Evolutionary conservation across 495 filamentous ascomycete species (phyloP), one percentile per base, ranked within the genome.

Genomic region (Aspergillus indologenus): DNA sequence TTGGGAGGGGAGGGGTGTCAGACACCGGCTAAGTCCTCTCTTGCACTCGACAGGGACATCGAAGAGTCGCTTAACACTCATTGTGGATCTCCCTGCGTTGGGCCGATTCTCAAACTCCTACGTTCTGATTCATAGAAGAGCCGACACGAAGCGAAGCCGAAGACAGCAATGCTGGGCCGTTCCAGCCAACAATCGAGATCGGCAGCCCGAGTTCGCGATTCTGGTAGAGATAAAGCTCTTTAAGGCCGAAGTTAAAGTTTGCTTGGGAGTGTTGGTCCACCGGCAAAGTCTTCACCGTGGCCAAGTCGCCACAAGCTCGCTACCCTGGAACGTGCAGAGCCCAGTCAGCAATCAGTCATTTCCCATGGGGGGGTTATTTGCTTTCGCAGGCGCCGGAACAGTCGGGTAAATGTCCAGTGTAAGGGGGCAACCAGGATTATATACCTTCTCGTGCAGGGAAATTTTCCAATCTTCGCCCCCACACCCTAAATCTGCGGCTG

Each of bases 401-500:
- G 23, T 51, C 48, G 48, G 48, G 23, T 51, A 51, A 51, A 51
- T 29, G 48, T 29, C 24, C 23, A 29, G 22, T 24, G 11, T 9
- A 29, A 3, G 48, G 48, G 15, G 48, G 48, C 15, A 19, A 5
- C 24, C 8, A n/a, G 0, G 23, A 18, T 51, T 51, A 31, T 51
- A 51, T 51, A 51, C 22, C 17, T 51, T 29, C 24, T 51, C 1
- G 19, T 31, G 34, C 34, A 40, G 34, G 12, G 34, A 40, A 40
- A 40, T 6, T 8, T 40, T 14, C 12, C 2, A 40, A 4, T 11
- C 12, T 31, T 51, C 15, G 48, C 23, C 48, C 48, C 48, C 23
- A 40, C 34, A 40, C 34, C 34, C 12, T 40, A 40, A 24, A 51
- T 51, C 48, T 51, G 50, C 56, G 56, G 56, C 56, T 63, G 61